Evolutionary conservation across 2,329 filamentous ascomycete species (phyloP).

Genomic region (Daldinia sp.): DNA sequence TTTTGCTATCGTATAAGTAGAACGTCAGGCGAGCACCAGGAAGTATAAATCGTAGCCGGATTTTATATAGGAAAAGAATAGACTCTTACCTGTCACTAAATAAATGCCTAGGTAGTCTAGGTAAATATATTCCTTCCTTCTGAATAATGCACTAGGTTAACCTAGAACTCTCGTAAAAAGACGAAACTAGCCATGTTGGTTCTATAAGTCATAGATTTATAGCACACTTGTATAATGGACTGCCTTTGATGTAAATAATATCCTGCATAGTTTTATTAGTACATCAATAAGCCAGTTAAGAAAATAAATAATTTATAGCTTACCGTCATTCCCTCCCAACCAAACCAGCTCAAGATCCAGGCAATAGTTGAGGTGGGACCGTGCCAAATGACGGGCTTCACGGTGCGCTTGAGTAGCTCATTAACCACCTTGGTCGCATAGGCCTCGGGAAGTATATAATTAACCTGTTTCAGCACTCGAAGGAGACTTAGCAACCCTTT

Average conservation of each 20-base stretch:
- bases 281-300: not conserved
- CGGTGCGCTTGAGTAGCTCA: conserved; percentile 28
- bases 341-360: conserved; percentile 42
- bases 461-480: not conserved
- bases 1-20: too few relatives aligned
- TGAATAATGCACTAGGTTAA: too few relatives aligned
- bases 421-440: conserved; percentile 39
- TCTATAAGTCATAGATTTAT: not conserved
- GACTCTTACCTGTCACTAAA: too few relatives aligned
- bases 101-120: too few relatives aligned
- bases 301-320: conserved; percentile 1
- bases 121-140: too few relatives aligned
- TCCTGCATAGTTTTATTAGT: conserved; percentile 20
- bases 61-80: too few relatives aligned
- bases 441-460: conserved; percentile 21
- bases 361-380: conserved; percentile 33
- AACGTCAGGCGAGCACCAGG: too few relatives aligned
- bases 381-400: conserved; percentile 40
- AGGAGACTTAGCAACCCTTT: not conserved
- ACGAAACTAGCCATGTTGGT: not conserved
- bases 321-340: conserved; percentile 42
- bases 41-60: too few relatives aligned
- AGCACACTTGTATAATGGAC: conserved; percentile 20
- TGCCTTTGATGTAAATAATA: conserved; percentile 16
- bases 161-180: too few relatives aligned